Percentiles rank a stretch among this genome's conserved stretches.
Evolutionary conservation across 352 stramenopile genomes (phyloP).

Genomic region (Phytophthora brassicae): DNA sequence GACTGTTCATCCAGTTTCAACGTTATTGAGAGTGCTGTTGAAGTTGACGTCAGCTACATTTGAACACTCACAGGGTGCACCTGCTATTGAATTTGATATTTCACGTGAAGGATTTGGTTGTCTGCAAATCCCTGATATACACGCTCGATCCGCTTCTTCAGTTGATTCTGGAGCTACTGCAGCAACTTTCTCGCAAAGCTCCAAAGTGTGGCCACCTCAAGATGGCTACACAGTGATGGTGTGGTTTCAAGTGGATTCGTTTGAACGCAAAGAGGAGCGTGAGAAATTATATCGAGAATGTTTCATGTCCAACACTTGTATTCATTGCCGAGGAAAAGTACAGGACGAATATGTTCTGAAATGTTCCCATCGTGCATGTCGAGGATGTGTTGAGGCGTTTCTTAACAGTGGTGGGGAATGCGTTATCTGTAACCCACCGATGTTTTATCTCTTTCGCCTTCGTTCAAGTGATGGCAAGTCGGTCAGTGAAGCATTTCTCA

Average conservation of each 20-base stretch:
- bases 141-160: conserved; percentile 25
- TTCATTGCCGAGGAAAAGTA: conserved; percentile 49
- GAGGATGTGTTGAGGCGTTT: conserved; percentile 57
- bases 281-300: conserved; percentile 64
- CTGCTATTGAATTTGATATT: conserved; percentile 48
- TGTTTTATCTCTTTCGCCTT: conserved; percentile 74
- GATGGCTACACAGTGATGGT: conserved; percentile 67
- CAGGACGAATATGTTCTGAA: conserved; percentile 63
- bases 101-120: conserved; percentile 64
- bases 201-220: conserved; percentile 60
- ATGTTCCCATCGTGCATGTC: conserved; percentile 66
- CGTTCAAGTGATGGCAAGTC: conserved; percentile 70
- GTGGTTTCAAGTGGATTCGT: conserved; percentile 64
- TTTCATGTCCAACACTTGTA: conserved; percentile 57
- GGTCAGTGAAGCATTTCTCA: conserved; percentile 66
- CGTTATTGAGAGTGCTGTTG: conserved; percentile 24
- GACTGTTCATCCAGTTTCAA: neutral
- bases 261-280: conserved; percentile 61
- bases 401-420: conserved; percentile 60
- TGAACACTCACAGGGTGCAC: conserved; percentile 17
- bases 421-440: conserved; percentile 71
- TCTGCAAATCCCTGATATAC: conserved; percentile 67
- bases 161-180: conserved; percentile 17
- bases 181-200: conserved; percentile 36
- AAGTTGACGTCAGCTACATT: conserved; percentile 28